A percentile compares a stretch with the other conserved stretches of the same genome.
Evolutionary conservation across 2,329 filamentous ascomycete species (phyloP).

Genomic region (Fusarium sp.): DNA sequence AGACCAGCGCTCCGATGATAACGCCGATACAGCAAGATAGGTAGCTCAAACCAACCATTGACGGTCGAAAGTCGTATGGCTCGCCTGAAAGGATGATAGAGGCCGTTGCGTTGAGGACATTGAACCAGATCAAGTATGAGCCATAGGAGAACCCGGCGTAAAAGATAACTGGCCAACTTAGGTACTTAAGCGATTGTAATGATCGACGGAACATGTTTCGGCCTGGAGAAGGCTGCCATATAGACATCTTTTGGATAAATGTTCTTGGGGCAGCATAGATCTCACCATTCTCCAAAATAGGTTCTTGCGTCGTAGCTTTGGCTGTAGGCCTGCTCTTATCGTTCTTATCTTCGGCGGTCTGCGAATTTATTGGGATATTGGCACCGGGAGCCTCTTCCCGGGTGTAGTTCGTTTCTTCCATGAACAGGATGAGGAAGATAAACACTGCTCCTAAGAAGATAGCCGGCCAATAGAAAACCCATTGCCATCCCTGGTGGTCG

Average conservation of each 20-base stretch:
- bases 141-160: conserved; percentile 61
- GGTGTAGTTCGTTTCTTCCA: conserved; percentile 72
- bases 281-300: conserved; percentile 20
- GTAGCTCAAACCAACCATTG: conserved; percentile 59
- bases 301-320: neutral
- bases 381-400: conserved; percentile 38
- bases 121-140: conserved; percentile 61
- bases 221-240: conserved; percentile 56
- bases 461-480: conserved; percentile 64
- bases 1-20: conserved; percentile 47
- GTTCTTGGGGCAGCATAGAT: conserved; percentile 52
- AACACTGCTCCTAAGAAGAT: conserved; percentile 57
- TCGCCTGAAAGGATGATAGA: conserved; percentile 57
- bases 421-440: conserved; percentile 67
- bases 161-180: conserved; percentile 61
- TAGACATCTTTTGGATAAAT: conserved; percentile 59
- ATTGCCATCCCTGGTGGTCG: conserved; percentile 57
- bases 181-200: conserved; percentile 55
- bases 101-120: conserved; percentile 60
- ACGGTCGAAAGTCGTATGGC: conserved; percentile 58
- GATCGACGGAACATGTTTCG: conserved; percentile 56
- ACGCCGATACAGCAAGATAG: conserved; percentile 56
- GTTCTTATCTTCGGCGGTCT: neutral
- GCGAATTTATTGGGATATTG: neutral
- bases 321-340: conserved; percentile 1